Percentiles rank a stretch among this genome's conserved stretches.
These are phyloP conservation scores for Fonsecaea pedrosoi DNA, from an alignment of 2,329 filamentous ascomycete species.

Conservation along the genomic window DNA sequence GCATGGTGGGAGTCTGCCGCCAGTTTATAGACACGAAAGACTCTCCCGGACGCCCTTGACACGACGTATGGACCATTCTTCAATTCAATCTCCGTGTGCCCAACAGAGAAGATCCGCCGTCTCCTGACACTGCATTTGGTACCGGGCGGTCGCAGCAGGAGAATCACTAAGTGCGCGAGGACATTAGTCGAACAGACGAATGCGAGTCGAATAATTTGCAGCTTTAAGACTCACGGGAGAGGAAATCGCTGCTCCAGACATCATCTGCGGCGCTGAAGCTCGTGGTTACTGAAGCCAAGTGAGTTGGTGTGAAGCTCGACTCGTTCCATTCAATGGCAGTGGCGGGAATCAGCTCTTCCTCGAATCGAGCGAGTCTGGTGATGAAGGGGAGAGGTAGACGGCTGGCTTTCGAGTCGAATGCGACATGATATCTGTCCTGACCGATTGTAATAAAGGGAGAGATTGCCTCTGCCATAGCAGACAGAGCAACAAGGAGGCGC, in stretches of 20 bases:
- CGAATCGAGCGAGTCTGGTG: slow-evolving; percentile 21
- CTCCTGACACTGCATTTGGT: slow-evolving; percentile 14
- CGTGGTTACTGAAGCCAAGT: slow-evolving; percentile 29
- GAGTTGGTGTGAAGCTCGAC: slow-evolving; percentile 19
- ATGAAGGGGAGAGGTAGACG: slow-evolving; percentile 41
- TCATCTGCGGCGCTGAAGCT: slow-evolving; percentile 29
- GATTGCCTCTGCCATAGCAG: slow-evolving; percentile 26
- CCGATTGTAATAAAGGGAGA: slow-evolving; percentile 25
- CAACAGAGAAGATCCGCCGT: slow-evolving; percentile 30
- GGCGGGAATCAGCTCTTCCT: slow-evolving; percentile 29
- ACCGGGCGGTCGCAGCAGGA: slow-evolving; percentile 31
- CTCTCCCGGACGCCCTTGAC: slow-evolving; percentile 28
- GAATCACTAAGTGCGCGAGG: slow-evolving; percentile 13
- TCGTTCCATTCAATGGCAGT: slow-evolving; percentile 33
- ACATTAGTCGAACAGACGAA: not conserved
- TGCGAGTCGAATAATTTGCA: not conserved
- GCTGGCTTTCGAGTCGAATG: slow-evolving; percentile 10
- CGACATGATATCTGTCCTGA: slow-evolving; percentile 23
- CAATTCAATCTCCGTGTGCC: slow-evolving; percentile 27
- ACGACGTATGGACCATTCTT: slow-evolving; percentile 33
- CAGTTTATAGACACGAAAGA: slow-evolving; percentile 31
- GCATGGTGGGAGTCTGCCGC: slow-evolving; percentile 31
- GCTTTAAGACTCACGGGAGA: slow-evolving; percentile 22
- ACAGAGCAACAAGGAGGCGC: not conserved
- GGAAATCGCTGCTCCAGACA: slow-evolving; percentile 33